A percentile compares a stretch with the other conserved stretches of the same genome.
Evolutionary conservation across 2,329 filamentous ascomycete species (phyloP).

Genomic region (Dothiorella sarmentorum): DNA sequence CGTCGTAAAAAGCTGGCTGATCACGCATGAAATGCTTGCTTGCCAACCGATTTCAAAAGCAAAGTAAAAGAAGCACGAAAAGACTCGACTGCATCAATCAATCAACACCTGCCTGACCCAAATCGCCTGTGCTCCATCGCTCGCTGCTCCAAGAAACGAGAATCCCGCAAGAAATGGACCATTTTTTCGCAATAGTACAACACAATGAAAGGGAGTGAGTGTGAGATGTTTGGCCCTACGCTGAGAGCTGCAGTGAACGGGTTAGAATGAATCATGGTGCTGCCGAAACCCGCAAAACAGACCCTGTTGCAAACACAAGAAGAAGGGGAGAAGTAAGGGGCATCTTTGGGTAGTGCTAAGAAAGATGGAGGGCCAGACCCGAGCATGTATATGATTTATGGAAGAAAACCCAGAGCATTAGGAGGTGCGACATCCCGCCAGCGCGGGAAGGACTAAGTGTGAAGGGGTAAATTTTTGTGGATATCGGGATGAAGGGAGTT

Average conservation of each 20-base stretch:
- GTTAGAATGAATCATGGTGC: background rate
- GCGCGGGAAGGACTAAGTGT: background rate
- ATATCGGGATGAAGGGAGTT: constrained; percentile 6
- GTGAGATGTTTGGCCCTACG: background rate
- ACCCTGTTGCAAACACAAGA: background rate
- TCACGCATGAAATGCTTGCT: constrained; percentile 13
- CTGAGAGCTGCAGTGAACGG: constrained; percentile 1
- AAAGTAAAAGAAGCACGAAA: constrained; percentile 7
- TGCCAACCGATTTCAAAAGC: constrained; percentile 12
- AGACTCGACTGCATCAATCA: constrained; percentile 2
- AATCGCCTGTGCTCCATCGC: constrained; percentile 19
- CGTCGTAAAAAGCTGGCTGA: constrained; percentile 10
- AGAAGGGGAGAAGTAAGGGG: background rate
- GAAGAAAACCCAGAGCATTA: background rate
- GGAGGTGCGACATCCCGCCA: background rate
- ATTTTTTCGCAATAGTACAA: constrained; percentile 14
- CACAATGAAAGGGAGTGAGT: constrained; percentile 15
- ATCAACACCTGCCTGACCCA: constrained; percentile 11
- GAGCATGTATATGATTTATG: constrained; percentile 5
- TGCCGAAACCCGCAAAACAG: constrained; percentile 3
- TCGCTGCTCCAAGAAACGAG: constrained; percentile 15
- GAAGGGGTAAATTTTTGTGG: constrained; percentile 9
- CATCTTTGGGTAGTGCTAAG: constrained; percentile 8
- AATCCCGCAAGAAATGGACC: constrained; percentile 15
- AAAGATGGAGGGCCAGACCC: background rate